Evolutionary conservation across 306 rosid genomes (phyloP).

Genomic region (Boehmeria nivea): DNA sequence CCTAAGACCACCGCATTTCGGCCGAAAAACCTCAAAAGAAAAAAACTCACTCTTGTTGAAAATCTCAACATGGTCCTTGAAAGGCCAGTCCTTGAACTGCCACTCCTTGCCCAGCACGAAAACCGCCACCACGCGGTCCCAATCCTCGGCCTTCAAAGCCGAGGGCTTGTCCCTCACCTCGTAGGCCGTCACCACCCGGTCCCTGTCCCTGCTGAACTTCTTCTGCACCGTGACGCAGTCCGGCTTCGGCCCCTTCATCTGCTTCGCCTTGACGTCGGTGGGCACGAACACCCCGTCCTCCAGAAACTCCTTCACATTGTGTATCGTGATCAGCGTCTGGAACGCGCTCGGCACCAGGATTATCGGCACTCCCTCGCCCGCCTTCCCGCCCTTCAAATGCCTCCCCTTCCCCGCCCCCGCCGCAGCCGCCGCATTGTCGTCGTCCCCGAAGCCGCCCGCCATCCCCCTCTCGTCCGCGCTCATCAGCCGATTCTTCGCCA

Average conservation of each 20-base stretch:
- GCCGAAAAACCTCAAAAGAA: not conserved
- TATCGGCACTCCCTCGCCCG: slow-evolving; percentile 96
- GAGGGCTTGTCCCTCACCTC: slow-evolving; percentile 98
- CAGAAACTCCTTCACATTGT: slow-evolving; percentile 88
- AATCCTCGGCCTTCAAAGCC: slow-evolving; percentile 72
- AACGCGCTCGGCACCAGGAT: slow-evolving; percentile 88
- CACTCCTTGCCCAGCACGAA: slow-evolving; percentile 96
- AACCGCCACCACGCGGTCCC: slow-evolving; percentile 97
- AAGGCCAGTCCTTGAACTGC: slow-evolving; percentile 72
- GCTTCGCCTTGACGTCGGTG: slow-evolving; percentile 87
- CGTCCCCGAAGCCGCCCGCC: slow-evolving; percentile 64
- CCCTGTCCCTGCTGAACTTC: slow-evolving; percentile 93
- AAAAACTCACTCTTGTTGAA: slow-evolving; percentile 50
- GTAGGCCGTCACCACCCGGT: slow-evolving; percentile 84
- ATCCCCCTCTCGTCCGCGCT: slow-evolving; percentile 64
- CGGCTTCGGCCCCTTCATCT: slow-evolving; percentile 83
- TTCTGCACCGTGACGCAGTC: slow-evolving; percentile 98
- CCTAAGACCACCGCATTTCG: no score
- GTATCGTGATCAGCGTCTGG: slow-evolving; percentile 82
- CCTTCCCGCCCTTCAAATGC: slow-evolving; percentile 70
- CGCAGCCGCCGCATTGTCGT: slow-evolving; percentile 58
- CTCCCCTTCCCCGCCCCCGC: slow-evolving; percentile 65
- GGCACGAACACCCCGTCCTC: slow-evolving; percentile 89
- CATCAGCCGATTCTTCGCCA: slow-evolving; percentile 85
- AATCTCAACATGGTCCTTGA: slow-evolving; percentile 57